Conservation (phyloP, 768 basidiomycete genomes). For the Mycena leptocephala region DNA sequence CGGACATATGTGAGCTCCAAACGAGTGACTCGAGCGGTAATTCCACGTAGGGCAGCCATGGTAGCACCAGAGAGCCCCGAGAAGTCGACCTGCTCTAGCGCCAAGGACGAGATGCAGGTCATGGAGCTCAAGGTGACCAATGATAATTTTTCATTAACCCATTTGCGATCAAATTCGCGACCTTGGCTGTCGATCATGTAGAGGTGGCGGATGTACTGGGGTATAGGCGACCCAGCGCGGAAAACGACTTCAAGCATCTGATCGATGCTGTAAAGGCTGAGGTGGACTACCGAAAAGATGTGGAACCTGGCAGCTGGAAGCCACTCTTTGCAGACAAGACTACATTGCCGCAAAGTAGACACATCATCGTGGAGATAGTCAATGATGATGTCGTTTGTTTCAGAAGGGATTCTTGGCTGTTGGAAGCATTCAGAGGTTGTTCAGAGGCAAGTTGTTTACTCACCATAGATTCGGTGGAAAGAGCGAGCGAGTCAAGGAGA, state of each 20-base stretch:
- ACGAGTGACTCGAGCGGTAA: slow-evolving; percentile 1
- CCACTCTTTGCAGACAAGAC: slow-evolving; percentile 33
- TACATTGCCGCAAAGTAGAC: slow-evolving; percentile 20
- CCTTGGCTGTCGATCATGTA: slow-evolving; percentile 20
- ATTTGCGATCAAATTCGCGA: slow-evolving; percentile 15
- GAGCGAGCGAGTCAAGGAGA: no score
- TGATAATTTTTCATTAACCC: slow-evolving; percentile 6
- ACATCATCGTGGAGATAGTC: slow-evolving; percentile 37
- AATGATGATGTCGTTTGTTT: slow-evolving; percentile 30
- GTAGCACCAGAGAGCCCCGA: slow-evolving; percentile 6
- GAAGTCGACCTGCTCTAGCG: slow-evolving; percentile 15
- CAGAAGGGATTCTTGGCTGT: slow-evolving; percentile 10
- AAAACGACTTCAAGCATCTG: slow-evolving; percentile 16
- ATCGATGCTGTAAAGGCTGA: slow-evolving; percentile 24
- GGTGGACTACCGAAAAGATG: slow-evolving; percentile 30
- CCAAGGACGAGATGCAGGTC: slow-evolving; percentile 4
- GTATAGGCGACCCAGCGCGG: slow-evolving; percentile 8
- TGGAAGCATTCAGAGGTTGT: background rate
- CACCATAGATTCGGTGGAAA: slow-evolving; percentile 1
- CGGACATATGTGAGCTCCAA: slow-evolving; percentile 17
- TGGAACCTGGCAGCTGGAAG: slow-evolving; percentile 26
- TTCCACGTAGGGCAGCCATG: background rate
- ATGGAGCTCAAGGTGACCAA: slow-evolving; percentile 6
- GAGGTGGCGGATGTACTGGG: slow-evolving; percentile 18
- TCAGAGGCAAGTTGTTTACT: background rate